These are phyloP conservation scores for Fusarium keratoplasticum DNA, from an alignment of 2,329 filamentous ascomycete genomes.

Conservation along the genomic window DNA sequence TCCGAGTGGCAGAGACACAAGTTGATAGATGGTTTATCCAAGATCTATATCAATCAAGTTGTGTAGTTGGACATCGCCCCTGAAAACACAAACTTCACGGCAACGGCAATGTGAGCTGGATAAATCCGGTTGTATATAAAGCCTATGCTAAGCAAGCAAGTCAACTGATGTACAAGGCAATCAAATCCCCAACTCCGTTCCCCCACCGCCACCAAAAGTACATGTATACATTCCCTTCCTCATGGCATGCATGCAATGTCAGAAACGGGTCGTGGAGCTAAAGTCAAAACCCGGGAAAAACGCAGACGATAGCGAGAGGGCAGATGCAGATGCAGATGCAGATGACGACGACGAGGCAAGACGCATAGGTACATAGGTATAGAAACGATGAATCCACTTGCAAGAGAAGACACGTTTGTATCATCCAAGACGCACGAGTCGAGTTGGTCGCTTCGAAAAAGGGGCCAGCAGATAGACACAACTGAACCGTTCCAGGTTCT, in stretches of 20 bases:
- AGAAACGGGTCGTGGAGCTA: constrained; percentile 21
- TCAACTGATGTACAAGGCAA: constrained; percentile 35
- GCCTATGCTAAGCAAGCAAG: constrained; percentile 7
- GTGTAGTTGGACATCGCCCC: not conserved
- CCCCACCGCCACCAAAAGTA: constrained; percentile 16
- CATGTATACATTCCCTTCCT: constrained; percentile 31
- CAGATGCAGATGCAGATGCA: constrained; percentile 12
- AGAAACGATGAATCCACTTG: constrained; percentile 38
- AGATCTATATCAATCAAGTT: not conserved
- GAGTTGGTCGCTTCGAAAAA: constrained; percentile 1
- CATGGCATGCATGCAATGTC: constrained; percentile 33
- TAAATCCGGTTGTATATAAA: constrained; percentile 8
- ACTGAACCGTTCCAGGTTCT: constrained; percentile 11
- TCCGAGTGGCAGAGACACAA: not conserved
- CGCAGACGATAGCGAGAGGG: constrained; percentile 11
- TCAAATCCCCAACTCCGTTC: constrained; percentile 32
- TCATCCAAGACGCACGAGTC: constrained; percentile 35
- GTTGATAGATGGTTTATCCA: not conserved
- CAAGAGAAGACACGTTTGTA: constrained; percentile 30
- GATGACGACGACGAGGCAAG: constrained; percentile 3
- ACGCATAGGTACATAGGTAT: constrained; percentile 28
- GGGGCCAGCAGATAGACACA: constrained; percentile 18
- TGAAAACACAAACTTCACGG: not conserved
- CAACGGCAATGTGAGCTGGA: not conserved
- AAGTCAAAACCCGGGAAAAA: constrained; percentile 20